Percentiles rank a stretch among this genome's conserved stretches.
phyloP scores from a whole-genome alignment of 225 moss, liverwort and hornwort species.

The Anthoceros angustus region DNA sequence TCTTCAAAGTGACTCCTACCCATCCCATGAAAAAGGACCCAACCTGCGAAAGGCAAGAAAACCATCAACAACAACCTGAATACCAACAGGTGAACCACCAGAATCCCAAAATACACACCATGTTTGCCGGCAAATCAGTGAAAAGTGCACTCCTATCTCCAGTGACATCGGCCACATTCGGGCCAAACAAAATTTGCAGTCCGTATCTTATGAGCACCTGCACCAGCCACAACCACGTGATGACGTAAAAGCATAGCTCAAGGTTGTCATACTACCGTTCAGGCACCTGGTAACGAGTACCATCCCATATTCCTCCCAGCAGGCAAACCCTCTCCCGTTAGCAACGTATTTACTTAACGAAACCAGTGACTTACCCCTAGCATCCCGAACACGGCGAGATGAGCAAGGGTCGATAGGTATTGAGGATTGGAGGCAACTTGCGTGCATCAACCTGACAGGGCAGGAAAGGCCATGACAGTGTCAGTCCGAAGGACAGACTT shows the following conservation, averaged over 20 bases:
- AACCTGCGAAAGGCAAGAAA: conserved; percentile 26
- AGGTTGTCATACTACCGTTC: background rate
- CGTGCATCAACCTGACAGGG: background rate
- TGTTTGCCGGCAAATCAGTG: conserved; percentile 72
- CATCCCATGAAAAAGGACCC: conserved; percentile 98
- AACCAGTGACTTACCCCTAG: conserved; percentile 41
- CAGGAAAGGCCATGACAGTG: conserved; percentile 6
- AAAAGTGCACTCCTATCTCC: conserved; percentile 35
- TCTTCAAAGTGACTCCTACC: conserved; percentile 86
- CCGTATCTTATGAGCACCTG: conserved; percentile 80
- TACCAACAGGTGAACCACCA: background rate
- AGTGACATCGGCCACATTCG: conserved; percentile 36
- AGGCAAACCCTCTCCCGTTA: background rate
- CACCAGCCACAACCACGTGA: background rate
- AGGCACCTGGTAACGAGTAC: background rate
- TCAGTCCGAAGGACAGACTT: background rate
- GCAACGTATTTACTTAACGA: background rate
- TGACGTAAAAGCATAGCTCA: background rate
- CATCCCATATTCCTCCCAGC: background rate
- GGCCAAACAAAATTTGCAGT: conserved; percentile 42
- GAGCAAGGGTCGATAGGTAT: conserved; percentile 57
- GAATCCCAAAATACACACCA: conserved; percentile 30
- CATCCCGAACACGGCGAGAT: conserved; percentile 80
- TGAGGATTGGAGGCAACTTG: conserved; percentile 16
- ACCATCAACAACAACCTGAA: background rate